Base-by-base conservation (phyloP, 805 yeast species). In the Priceomyces fermenticarens region DNA sequence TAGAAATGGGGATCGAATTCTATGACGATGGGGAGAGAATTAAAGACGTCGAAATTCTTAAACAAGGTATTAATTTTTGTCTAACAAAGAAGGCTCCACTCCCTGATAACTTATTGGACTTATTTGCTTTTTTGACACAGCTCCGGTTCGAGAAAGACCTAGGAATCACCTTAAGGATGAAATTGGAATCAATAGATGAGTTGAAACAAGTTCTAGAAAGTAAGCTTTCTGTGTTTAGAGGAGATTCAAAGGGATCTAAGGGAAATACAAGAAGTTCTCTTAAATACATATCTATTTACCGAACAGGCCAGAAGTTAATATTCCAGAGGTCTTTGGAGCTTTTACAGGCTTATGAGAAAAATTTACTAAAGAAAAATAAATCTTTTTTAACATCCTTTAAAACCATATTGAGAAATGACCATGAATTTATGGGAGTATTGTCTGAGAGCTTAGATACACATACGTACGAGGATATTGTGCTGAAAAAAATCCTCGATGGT, bases 131-230 rank as follows among this genome's bases (percentile, higher is more conserved):
- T 27, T 33, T 41, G 10, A 14, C 10, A 26, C 44, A 37, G 23
- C n/a, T 41, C 31, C 16, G 12, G 26, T 41, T 37, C 32, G 44
- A 41, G 14, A 17, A 20, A 15, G 10, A 20, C 3, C 20, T 27
- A 13, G 41, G 41, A 29, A 32, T 41, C 3, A 27, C 44, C 15
- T 32, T 41, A 28, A 32, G 44, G 13, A 41, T 41, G 44, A 27
- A 20, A 23, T 27, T 41, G 11, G 32, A 41, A 15, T 40, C 35
- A 6, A 27, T 32, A 3, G 10, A 31, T n/a, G 34, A 37, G 17
- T 32, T 41, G 30, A 38, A 29, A 30, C 23, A 32, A 17, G 25
- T 37, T 12, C 3, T 41, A 10, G 35, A 33, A n/a, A 35, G 28
- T 10, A 41, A 41, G 31, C 12, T 41, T 8, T 13, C 30, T 2